Base-by-base conservation (phyloP, 2,329 filamentous ascomycete species). In the Trichoderma harzianum region DNA sequence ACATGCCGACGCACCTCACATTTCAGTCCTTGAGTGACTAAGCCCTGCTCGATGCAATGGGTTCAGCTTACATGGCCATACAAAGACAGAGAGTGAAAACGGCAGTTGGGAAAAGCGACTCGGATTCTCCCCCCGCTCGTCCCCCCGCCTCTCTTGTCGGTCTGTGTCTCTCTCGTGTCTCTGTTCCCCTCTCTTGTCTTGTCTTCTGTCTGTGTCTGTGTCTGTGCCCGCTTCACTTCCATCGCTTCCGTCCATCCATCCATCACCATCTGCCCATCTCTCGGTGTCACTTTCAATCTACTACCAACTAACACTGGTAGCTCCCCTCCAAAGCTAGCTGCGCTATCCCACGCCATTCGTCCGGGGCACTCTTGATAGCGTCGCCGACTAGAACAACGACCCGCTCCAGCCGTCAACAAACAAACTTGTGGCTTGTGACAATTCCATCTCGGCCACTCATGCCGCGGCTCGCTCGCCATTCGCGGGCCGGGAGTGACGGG, bases 401-500 rank as follows among this genome's bases (percentile, higher is more conserved):
- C 39, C 57, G 57, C 47, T 39, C 8, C 47, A 34, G 53, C 57
- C 57, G 30, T 34, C 57, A 55, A 64, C 60, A 64, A 51, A 51
- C 43, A 60, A 60, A 34, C 14, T n/a, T 67, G 51, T 39, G 64
- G 47, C 63, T 66, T 64, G 62, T 55, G 63, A 55, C 16, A 36
- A 24, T 53, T 53, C 47, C 47, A 24, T 43, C 32, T 58, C 51
- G 64, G 34, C 64, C 64, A 58, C 53, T 67, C 32, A 67, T 24
- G 24, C 43, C 63, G 39, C 43, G 43, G 39, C 62, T 39, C 24
- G 39, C 34, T 39, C 39, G 28, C 39, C 26, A 65, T 51, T 12
- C 47, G 39, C 11, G 43, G 63, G 64, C 24, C 64, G 64, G 64
- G 64, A 67, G 64, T 58, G 64, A 67, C 64, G 64, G 64, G 64